phyloP scores from a whole-genome alignment of 768 basidiomycete genomes.

The Tremella mesenterica region DNA sequence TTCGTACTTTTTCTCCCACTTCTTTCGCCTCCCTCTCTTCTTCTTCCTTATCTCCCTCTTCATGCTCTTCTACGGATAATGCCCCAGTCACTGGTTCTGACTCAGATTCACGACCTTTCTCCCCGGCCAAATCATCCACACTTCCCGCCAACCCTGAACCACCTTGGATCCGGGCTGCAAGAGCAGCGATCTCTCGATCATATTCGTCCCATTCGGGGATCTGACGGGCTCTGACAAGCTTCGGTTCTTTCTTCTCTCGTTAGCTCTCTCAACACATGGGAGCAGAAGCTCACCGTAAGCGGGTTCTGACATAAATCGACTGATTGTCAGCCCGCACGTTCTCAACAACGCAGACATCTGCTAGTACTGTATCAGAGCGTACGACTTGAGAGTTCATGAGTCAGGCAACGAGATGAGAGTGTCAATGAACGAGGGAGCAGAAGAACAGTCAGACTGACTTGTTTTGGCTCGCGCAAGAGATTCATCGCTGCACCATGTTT shows the following conservation, averaged over 20 bases:
- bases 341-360: not conserved
- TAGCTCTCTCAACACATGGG: conserved; percentile 6
- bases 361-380: not conserved
- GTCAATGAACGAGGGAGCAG: not conserved
- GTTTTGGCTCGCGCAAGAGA: conserved; percentile 45
- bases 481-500: conserved; percentile 81
- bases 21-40: not conserved
- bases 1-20: not conserved
- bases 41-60: not conserved
- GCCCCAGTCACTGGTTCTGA: not conserved
- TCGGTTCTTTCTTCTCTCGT: conserved; percentile 79
- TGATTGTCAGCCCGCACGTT: conserved; percentile 41
- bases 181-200: conserved; percentile 77
- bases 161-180: conserved; percentile 52
- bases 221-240: conserved; percentile 79
- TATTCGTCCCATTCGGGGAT: conserved; percentile 98
- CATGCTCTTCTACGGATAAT: not conserved
- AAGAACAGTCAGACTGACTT: conserved; percentile 38
- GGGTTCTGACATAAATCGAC: conserved; percentile 97
- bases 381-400: not conserved
- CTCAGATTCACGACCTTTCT: conserved; percentile 3
- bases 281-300: conserved; percentile 58
- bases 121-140: conserved; percentile 31
- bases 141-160: conserved; percentile 20
- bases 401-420: not conserved